A percentile compares a stretch with the other conserved stretches of the same genome.
Evolutionary conservation across 352 stramenopile species (phyloP).

Genomic region (Phytopythium sindhum): DNA sequence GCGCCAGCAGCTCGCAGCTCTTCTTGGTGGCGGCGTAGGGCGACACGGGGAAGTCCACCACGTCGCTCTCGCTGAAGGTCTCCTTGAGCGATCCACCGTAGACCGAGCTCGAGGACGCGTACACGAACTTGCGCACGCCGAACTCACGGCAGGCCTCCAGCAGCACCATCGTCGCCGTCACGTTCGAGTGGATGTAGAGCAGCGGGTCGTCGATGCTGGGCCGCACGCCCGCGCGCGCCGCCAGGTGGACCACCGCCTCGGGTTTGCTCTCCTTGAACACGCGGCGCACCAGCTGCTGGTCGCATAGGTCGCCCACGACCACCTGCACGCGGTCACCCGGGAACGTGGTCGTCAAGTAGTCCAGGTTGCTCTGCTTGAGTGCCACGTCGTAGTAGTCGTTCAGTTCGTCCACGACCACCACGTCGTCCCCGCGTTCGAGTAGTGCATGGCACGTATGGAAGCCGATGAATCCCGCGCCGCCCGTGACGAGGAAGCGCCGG

Average conservation of each 20-base stretch:
- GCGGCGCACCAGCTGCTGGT: constrained; percentile 86
- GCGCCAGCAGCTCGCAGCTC: constrained; percentile 94
- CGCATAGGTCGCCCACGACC: constrained; percentile 93
- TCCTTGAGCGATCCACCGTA: constrained; percentile 93
- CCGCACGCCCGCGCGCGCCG: constrained; percentile 95
- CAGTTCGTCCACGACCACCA: constrained; percentile 97
- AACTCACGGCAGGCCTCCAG: constrained; percentile 91
- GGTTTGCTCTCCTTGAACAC: constrained; percentile 89
- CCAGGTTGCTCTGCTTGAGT: constrained; percentile 96
- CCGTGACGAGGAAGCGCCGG: constrained; percentile 88
- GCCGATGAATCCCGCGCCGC: constrained; percentile 96
- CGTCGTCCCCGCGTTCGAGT: constrained; percentile 84
- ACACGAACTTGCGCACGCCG: constrained; percentile 94
- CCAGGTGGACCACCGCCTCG: constrained; percentile 93
- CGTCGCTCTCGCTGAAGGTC: constrained; percentile 88
- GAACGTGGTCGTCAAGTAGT: constrained; percentile 65
- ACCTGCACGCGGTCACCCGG: constrained; percentile 58
- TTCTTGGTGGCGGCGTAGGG: constrained; percentile 98
- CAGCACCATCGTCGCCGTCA: constrained; percentile 92
- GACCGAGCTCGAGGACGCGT: constrained; percentile 93
- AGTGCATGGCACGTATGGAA: constrained; percentile 92
- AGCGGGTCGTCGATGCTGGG: constrained; percentile 97
- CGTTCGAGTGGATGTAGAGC: constrained; percentile 98
- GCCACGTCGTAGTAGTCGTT: constrained; percentile 99
- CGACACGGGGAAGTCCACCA: constrained; percentile 93